phyloP scores from a whole-genome alignment of 2,329 filamentous ascomycete genomes.

The Paecilomyces sp. region DNA sequence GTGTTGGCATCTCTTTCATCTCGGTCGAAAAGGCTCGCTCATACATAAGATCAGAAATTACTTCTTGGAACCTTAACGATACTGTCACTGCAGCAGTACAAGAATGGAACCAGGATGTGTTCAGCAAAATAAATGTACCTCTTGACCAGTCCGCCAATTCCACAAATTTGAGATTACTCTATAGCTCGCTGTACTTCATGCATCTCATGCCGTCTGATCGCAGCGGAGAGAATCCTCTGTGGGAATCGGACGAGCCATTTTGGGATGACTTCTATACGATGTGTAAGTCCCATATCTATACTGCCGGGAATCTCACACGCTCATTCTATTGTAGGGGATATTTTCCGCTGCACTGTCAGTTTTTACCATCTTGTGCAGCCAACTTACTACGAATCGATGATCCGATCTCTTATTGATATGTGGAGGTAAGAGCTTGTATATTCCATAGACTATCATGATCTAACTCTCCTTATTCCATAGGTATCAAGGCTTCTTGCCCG shows the following conservation, averaged over 20 bases:
- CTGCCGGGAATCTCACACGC: background rate
- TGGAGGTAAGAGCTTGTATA: constrained; percentile 44
- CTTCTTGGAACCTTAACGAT: constrained; percentile 53
- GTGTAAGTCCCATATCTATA: constrained; percentile 20
- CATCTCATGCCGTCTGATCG: constrained; percentile 62
- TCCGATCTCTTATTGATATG: constrained; percentile 61
- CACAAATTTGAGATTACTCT: constrained; percentile 21
- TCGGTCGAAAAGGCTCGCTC: constrained; percentile 56
- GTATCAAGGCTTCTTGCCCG: constrained; percentile 53
- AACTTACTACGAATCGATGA: constrained; percentile 54
- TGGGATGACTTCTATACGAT: constrained; percentile 64
- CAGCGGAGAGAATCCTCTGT: constrained; percentile 63
- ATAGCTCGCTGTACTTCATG: constrained; percentile 51
- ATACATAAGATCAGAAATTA: constrained; percentile 59
- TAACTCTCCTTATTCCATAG: constrained; percentile 1
- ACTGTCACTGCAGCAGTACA: constrained; percentile 45
- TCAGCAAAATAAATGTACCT: constrained; percentile 36
- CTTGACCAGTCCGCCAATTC: constrained; percentile 23
- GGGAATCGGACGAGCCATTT: constrained; percentile 58
- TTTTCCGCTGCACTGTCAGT: constrained; percentile 59
- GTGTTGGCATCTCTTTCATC: constrained; percentile 63
- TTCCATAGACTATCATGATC: background rate
- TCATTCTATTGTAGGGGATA: constrained; percentile 45
- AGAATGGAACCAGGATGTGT: constrained; percentile 53
- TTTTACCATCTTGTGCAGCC: constrained; percentile 62